Evolutionary conservation across 169 alveolate species (phyloP).

Genomic region (Ichthyophthirius multifiliis): DNA sequence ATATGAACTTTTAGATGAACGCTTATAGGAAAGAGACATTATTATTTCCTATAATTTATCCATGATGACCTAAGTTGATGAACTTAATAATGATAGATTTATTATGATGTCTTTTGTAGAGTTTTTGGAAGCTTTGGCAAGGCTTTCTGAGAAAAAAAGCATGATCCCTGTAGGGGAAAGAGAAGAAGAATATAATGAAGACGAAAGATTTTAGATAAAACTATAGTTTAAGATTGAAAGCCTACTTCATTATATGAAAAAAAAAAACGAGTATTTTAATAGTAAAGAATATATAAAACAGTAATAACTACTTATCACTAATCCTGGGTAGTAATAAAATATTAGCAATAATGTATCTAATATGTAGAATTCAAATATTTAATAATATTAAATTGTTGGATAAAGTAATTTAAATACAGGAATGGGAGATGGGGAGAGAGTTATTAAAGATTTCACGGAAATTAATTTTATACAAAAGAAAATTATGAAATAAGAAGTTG

Average conservation of each 20-base stretch:
- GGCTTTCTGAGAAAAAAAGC: conserved; percentile 59
- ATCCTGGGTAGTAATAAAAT: too few relatives aligned
- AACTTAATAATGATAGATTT: conserved; percentile 46
- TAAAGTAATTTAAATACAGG: too few relatives aligned
- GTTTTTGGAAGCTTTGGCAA: conserved; percentile 68
- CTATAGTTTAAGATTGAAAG: background rate
- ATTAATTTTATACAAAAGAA: too few relatives aligned
- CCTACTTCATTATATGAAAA: background rate
- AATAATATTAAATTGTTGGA: too few relatives aligned
- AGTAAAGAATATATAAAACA: too few relatives aligned
- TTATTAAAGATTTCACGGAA: too few relatives aligned
- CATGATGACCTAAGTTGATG: conserved; percentile 70
- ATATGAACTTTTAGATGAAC: conserved; percentile 48
- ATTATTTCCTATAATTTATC: conserved; percentile 47
- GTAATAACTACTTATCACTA: too few relatives aligned
- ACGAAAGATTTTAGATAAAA: background rate
- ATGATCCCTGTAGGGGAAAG: conserved; percentile 14
- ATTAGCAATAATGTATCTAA: too few relatives aligned
- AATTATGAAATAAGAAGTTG: too few relatives aligned
- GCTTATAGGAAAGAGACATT: conserved; percentile 51
- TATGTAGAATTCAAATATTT: too few relatives aligned
- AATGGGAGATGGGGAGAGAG: too few relatives aligned
- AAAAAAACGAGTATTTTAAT: conserved; percentile 24
- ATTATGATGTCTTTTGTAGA: conserved; percentile 57
- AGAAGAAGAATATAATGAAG: background rate